Evolutionary conservation across 2,329 filamentous ascomycete genomes (phyloP), one percentile per base, ranked within the genome.

Genomic region (Aureobasidium sp.): DNA sequence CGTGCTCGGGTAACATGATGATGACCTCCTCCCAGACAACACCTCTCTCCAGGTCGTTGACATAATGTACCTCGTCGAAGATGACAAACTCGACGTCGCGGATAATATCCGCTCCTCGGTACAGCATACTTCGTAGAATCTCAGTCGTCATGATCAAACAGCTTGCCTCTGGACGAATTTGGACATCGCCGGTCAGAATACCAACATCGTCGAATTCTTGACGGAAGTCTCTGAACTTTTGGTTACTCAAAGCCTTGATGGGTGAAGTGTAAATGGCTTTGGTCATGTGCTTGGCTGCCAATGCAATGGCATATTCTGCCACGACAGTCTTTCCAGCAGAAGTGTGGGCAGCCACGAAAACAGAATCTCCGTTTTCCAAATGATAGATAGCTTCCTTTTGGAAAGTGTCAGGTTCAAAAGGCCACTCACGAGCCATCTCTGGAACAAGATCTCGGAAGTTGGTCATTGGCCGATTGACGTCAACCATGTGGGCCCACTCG

Each of bases 1-100:
- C 90, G 74, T 99, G 94, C 71, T 96, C 92, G 0, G 94, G 94
- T 60, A 99, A 81, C 94, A 99, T 97, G 69, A 99, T 99, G 69
- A 99, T 99, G 68, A 99, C 94, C 74, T 99, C 94, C 74, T 99
- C 94, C 94, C 94, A 99, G 0, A 99, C 94, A 6, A 99, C 94
- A 69, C 94, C 94, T 74, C 94, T 84, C 73, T 97, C 94, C 27
- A 88, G 82, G 71, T 99, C 94, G 70, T 97, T 99, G 65, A 99
- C 93, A 71, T 99, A 99, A 74, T 99, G 94, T 1, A 99, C 94
- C 74, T 99, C 94, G 69, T 99, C 94, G 64, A 99, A 99, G 51
- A 99, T 96, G 67, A 99, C 94, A 71, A 95, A 99, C 66, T 99
- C 94, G 9, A 99, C 94, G 70, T 99, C 94, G 67, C 94, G 84